phyloP scores from a whole-genome alignment of 768 basidiomycete genomes.

The Nidularia sp. region DNA sequence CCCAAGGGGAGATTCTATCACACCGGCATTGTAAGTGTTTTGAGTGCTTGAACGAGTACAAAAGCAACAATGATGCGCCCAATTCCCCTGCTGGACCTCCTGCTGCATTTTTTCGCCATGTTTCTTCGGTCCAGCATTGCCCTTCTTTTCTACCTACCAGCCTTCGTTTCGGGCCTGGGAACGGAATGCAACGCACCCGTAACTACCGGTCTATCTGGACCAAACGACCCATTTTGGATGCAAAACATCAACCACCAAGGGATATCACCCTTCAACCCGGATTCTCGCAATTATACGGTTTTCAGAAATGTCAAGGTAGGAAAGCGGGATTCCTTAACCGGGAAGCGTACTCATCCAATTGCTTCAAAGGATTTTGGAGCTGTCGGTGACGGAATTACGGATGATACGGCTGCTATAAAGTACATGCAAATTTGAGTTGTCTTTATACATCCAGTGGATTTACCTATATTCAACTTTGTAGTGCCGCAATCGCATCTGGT shows the following conservation, averaged over 20 bases:
- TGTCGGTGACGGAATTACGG: conserved; percentile 57
- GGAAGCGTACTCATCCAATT: neutral
- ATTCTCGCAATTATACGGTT: conserved; percentile 53
- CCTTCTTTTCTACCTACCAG: too few species aligned
- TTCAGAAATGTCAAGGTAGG: conserved; percentile 70
- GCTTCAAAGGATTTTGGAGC: conserved; percentile 30
- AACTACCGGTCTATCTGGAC: conserved; percentile 45
- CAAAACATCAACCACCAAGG: conserved; percentile 72
- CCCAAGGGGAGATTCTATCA: too few species aligned
- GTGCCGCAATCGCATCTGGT: conserved; percentile 61
- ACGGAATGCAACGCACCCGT: conserved; percentile 38
- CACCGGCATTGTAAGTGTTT: too few species aligned
- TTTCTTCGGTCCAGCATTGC: too few species aligned
- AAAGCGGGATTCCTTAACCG: neutral
- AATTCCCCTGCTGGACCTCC: too few species aligned
- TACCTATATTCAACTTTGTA: conserved; percentile 14
- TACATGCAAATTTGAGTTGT: conserved; percentile 12
- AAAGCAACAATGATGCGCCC: too few species aligned
- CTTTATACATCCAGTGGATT: too few species aligned
- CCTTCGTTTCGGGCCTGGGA: conserved; percentile 31
- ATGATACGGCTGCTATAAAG: conserved; percentile 79
- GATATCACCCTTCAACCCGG: conserved; percentile 58
- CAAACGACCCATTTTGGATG: conserved; percentile 65
- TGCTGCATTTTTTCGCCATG: too few species aligned
- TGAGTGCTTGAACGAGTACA: too few species aligned